A percentile compares a stretch with the other conserved stretches of the same genome.
These are phyloP conservation scores for Zasmidium cellare DNA, from an alignment of 2,329 filamentous ascomycete species.

Conservation along the genomic window DNA sequence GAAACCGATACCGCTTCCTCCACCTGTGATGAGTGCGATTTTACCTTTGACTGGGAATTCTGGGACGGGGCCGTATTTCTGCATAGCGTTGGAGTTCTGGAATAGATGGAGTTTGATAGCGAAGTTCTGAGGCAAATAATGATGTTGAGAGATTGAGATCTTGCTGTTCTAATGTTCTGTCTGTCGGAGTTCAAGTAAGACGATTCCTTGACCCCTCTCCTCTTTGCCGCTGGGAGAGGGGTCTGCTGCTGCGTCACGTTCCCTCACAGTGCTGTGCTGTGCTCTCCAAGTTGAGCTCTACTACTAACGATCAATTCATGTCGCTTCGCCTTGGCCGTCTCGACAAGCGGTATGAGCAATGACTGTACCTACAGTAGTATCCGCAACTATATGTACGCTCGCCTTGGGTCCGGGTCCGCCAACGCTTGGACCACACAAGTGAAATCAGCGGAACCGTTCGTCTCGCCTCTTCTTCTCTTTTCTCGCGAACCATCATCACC, in stretches of 20 bases:
- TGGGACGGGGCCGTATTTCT: constrained; percentile 21
- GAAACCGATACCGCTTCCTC: constrained; percentile 23
- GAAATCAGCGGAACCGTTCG: no score
- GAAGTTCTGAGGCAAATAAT: not conserved
- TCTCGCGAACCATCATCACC: not conserved
- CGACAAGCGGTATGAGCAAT: no score
- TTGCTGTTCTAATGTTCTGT: not conserved
- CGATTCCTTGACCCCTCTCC: not conserved
- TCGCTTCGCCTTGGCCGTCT: no score
- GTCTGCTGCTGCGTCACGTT: not conserved
- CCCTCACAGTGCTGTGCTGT: not conserved
- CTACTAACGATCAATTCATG: no score
- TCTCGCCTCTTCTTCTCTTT: no score
- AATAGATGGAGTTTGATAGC: not conserved
- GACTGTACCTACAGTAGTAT: no score
- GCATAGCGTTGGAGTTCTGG: constrained; percentile 11
- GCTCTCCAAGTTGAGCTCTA: no score
- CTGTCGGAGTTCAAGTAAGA: not conserved
- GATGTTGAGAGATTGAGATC: not conserved
- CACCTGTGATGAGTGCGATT: constrained; percentile 19
- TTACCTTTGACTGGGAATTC: constrained; percentile 22
- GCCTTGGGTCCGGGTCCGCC: no score
- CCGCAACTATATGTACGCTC: no score
- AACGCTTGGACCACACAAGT: no score
- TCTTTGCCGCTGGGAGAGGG: not conserved